phyloP scores from a whole-genome alignment of 345 rosid genomes.

The Arabidopsis arenosa region DNA sequence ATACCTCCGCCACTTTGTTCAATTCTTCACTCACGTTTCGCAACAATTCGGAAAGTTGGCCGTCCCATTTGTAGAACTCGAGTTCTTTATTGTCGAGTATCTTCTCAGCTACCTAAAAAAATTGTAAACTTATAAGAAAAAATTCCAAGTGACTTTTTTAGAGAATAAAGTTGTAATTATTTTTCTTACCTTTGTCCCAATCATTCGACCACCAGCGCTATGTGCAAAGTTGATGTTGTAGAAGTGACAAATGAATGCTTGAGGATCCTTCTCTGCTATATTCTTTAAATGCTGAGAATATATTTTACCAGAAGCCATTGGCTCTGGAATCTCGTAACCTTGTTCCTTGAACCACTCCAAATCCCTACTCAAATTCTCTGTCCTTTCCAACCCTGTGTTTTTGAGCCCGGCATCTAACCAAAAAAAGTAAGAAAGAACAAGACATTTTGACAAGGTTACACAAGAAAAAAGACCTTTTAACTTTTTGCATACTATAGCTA shows the following conservation, averaged over 20 bases:
- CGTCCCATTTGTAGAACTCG: slow-evolving; percentile 87
- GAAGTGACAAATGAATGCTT: slow-evolving; percentile 89
- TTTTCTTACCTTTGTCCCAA: not conserved
- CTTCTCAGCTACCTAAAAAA: slow-evolving; percentile 59
- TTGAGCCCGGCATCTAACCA: not conserved
- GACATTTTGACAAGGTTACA: not conserved
- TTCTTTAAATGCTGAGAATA: slow-evolving; percentile 52
- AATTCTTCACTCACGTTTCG: slow-evolving; percentile 68
- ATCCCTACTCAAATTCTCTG: not conserved
- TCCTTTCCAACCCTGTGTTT: slow-evolving; percentile 2
- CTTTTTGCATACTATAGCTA: too few species aligned
- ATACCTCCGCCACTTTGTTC: slow-evolving; percentile 66
- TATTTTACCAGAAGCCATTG: slow-evolving; percentile 63
- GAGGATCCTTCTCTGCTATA: slow-evolving; percentile 65
- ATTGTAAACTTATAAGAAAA: not conserved
- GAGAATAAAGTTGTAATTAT: too few species aligned
- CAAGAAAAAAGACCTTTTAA: not conserved
- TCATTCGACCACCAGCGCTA: slow-evolving; percentile 3
- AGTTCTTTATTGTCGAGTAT: slow-evolving; percentile 67
- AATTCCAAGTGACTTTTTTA: not conserved
- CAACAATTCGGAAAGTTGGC: slow-evolving; percentile 63
- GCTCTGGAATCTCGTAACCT: slow-evolving; percentile 26
- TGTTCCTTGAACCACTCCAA: slow-evolving; percentile 21
- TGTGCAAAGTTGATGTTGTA: slow-evolving; percentile 71
- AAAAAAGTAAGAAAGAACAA: not conserved